Base-by-base conservation (phyloP, 805 yeast species). In the Wickerhamomyces queroliae region DNA sequence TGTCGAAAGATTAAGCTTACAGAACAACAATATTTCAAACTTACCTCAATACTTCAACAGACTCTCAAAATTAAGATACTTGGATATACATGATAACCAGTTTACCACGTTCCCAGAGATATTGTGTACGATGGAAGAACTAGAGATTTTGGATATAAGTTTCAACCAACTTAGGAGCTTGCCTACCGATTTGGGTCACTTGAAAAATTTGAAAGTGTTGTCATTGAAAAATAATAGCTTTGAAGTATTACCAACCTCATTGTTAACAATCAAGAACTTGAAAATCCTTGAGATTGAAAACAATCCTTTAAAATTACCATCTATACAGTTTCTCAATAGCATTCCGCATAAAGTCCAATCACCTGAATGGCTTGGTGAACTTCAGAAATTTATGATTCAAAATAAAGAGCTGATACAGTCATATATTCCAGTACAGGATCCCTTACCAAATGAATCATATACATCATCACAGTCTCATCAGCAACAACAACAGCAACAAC, bases 121-220 rank as follows among this genome's bases (percentile, higher is more conserved):
- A 7, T 49, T 76, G 42, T 42, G 56, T 20, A 56, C 56, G 27
- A 55, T 66, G 47, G 50, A 56, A 11, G 64, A 67, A 7, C 60
- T 85, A 39, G 90, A 82, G 50, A 78, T 79, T 37, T 58, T 85
- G 31, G 91, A 85, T 57, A 56, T 84, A 17, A 78, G 88, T 17
- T 59, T 65, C 27, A 85, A 85, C 54, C 58, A 55, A 20, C 59
- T 85, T 22, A 53, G 58, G n/a, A 46, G 51, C 4, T 57, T 85
- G 13, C 82, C 86, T 1, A 43, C 55, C 4, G 67, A 66, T 2
- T 43, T 75, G 17, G 55, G 62, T 0, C 48, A 52, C 11, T 61
- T 83, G 46, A 56, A 58, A 13, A 59, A 61, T 42, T 62, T 82
- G 45, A 73, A 72, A 48, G 78, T 78, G 2, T 58, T 85, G n/a